Percentiles rank a stretch among this genome's conserved stretches.
These are phyloP conservation scores for Arthroderma sp. DNA, from an alignment of 2,329 filamentous ascomycete species.

Conservation along the genomic window DNA sequence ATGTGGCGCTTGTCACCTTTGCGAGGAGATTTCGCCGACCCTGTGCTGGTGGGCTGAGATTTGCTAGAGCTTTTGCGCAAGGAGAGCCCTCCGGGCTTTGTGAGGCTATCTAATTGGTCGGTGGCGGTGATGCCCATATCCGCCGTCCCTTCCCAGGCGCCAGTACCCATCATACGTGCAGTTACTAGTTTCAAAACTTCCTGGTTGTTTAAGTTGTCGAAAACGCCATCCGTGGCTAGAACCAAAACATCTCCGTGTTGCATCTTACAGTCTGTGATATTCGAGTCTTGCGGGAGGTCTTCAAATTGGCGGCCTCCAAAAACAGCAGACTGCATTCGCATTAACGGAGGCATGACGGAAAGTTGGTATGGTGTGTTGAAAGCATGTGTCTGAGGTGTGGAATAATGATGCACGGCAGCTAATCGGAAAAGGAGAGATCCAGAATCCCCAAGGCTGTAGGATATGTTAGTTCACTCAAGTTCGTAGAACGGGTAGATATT, in stretches of 20 bases:
- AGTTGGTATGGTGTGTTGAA: constrained; percentile 98
- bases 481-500: neutral
- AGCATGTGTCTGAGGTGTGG: constrained; percentile 78
- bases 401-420: constrained; percentile 72
- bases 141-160: constrained; percentile 57
- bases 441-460: constrained; percentile 63
- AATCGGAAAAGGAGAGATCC: constrained; percentile 78
- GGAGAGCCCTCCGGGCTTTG: constrained; percentile 32
- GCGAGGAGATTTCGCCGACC: constrained; percentile 8
- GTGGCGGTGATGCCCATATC: constrained; percentile 50
- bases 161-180: constrained; percentile 56
- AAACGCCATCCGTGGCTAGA: constrained; percentile 87
- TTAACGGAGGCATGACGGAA: constrained; percentile 67
- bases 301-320: constrained; percentile 73
- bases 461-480: constrained; percentile 1
- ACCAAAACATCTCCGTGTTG: constrained; percentile 88
- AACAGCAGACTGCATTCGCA: constrained; percentile 64
- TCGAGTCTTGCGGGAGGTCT: constrained; percentile 73
- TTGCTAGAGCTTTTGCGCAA: constrained; percentile 4
- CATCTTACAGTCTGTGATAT: constrained; percentile 60
- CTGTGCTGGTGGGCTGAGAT: constrained; percentile 5
- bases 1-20: constrained; percentile 8
- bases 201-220: constrained; percentile 88
- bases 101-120: constrained; percentile 44
- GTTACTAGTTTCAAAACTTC: constrained; percentile 74